Evolutionary conservation across 2,329 filamentous ascomycete genomes (phyloP).

Genomic region (Fusarium sp.): DNA sequence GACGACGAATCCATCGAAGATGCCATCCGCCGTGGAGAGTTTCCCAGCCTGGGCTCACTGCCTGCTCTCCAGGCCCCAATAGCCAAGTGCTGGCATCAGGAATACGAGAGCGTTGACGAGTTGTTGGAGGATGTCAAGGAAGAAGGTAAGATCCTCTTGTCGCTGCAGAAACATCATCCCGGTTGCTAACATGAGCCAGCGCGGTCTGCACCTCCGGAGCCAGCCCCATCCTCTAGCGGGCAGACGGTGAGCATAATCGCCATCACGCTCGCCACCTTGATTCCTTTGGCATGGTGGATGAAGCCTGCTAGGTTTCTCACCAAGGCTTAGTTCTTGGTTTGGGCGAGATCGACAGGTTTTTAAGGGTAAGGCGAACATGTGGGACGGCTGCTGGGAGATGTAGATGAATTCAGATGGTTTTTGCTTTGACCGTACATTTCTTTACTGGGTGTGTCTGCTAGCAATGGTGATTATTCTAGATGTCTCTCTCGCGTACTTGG

Average conservation of each 20-base stretch:
- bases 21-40: not conserved
- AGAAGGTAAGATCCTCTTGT: constrained; percentile 1
- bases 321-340: not conserved
- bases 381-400: not conserved
- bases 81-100: constrained; percentile 3
- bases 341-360: not conserved
- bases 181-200: not conserved
- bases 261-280: not conserved
- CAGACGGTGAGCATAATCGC: not conserved
- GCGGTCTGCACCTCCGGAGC: not conserved
- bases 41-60: not conserved
- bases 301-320: not conserved
- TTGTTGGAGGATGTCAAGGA: constrained; percentile 1
- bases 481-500: not conserved
- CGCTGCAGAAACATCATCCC: not conserved
- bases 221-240: not conserved
- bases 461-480: not conserved
- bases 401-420: not conserved
- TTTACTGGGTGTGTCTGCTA: not conserved
- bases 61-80: not conserved
- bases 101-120: constrained; percentile 2
- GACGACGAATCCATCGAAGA: constrained; percentile 1
- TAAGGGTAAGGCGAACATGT: not conserved
- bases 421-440: not conserved
- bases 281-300: constrained; percentile 8